A percentile compares a stretch with the other conserved stretches of the same genome.
Evolutionary conservation across 192 early-diverging fungal species (phyloP).

Genomic region (Borealophlyctis nickersoniae): DNA sequence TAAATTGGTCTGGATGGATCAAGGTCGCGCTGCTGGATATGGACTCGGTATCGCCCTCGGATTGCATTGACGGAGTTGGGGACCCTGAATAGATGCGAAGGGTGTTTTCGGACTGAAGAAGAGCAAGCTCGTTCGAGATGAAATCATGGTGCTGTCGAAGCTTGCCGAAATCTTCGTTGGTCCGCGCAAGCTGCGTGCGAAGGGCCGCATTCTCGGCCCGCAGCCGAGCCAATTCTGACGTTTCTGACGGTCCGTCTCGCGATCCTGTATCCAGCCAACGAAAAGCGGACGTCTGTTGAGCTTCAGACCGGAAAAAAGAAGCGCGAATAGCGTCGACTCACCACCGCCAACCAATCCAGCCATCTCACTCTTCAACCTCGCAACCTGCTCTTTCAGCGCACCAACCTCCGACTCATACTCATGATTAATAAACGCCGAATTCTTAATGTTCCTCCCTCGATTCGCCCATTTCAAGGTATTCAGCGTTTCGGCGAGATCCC

Average conservation of each 20-base stretch:
- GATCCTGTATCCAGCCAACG: no score
- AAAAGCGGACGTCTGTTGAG: no score
- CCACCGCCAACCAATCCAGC: constrained; percentile 6
- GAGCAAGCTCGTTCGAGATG: constrained; percentile 18
- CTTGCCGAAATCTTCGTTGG: background rate
- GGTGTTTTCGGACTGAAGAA: constrained; percentile 14
- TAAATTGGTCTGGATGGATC: background rate
- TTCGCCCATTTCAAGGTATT: constrained; percentile 73
- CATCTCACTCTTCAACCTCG: constrained; percentile 16
- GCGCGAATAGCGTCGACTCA: no score
- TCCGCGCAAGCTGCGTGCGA: background rate
- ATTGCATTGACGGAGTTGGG: constrained; percentile 4
- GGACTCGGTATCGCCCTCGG: no score
- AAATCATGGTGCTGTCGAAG: constrained; percentile 16
- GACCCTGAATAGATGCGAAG: constrained; percentile 4
- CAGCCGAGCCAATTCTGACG: background rate
- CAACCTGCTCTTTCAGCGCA: constrained; percentile 24
- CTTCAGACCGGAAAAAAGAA: no score
- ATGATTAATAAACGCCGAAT: constrained; percentile 18
- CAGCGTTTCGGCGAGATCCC: constrained; percentile 76
- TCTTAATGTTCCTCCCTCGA: constrained; percentile 2
- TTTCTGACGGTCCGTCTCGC: background rate
- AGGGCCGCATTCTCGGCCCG: background rate
- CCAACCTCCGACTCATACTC: constrained; percentile 24
- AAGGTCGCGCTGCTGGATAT: no score